Base-by-base conservation (phyloP, 2,329 filamentous ascomycete species). In the Teratosphaeria viscida region DNA sequence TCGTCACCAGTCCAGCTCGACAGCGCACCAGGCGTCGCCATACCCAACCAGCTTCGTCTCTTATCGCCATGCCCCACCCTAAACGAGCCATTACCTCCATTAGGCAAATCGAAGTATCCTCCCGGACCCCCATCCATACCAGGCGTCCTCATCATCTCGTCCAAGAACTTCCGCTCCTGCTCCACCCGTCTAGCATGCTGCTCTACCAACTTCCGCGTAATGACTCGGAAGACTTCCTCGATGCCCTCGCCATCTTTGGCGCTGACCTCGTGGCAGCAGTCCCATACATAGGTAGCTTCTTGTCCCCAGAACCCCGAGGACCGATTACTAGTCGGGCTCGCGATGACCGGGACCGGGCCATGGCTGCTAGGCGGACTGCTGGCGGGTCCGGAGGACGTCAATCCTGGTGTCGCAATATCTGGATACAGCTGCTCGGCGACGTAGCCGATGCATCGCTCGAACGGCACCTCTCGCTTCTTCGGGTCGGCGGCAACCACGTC, bases 191-290 rank as follows among this genome's bases (percentile, higher is more conserved):
- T 79, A 52, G 86, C 78, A 61, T 80, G 77, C 69, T 92, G 83
- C 76, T 96, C 92, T 5, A 87, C 85, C 19, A 87, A 75, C 76
- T 95, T 95, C 68, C 95, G 80, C 8, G 92, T 94, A 54, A 91
- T 88, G 29, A 95, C 90, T 1, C 92, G 83, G 68, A 97, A 97
- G 0, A 99, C 91, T 75, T 97, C 94, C 67, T 97, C 94, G 19
- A 99, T 92, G 19, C 92, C 92, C 78, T 96, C 92, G 59, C 92
- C 92, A 69, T 87, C 91, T 78, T 95, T 92, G 55, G 92, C 92
- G 66, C 87, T 92, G 70, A 99, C 92, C 77, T 99, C 94, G 74
- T 97, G 94, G 73, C 92, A 97, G 63, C 91, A 95, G 70, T 96
- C 92, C 92, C 92, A 97, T 57, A 92, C 23, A 23, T 23, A 23